These are phyloP conservation scores for Lactifluus pinguis DNA, from an alignment of 768 basidiomycete species.

Conservation along the genomic window DNA sequence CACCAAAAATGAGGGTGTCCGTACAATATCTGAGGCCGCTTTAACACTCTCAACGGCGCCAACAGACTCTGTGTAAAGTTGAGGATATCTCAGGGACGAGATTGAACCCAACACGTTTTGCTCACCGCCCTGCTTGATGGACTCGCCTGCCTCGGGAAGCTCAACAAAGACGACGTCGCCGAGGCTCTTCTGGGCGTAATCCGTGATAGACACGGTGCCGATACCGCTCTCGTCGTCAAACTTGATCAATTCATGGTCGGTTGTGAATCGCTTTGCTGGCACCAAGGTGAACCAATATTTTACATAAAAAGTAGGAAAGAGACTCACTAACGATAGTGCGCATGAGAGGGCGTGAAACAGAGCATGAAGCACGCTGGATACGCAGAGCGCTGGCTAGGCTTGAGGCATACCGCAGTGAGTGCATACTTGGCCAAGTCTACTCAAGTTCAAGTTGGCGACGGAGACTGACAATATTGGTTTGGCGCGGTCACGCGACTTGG, in stretches of 20 bases:
- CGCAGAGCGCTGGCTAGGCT: constrained; percentile 22
- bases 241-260: constrained; percentile 78
- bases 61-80: constrained; percentile 44
- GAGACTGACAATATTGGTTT: no score
- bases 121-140: constrained; percentile 70
- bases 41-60: constrained; percentile 96
- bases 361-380: constrained; percentile 22
- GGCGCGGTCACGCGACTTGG: neutral
- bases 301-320: neutral
- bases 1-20: constrained; percentile 18
- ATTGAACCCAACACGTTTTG: neutral
- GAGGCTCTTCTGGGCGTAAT: constrained; percentile 84
- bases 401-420: constrained; percentile 26
- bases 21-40: constrained; percentile 89
- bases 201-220: constrained; percentile 79
- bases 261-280: constrained; percentile 70
- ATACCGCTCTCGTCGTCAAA: constrained; percentile 71
- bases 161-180: constrained; percentile 99
- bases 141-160: constrained; percentile 55
- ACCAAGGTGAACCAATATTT: neutral
- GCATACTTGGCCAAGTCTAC: constrained; percentile 3
- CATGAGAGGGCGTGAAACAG: constrained; percentile 26
- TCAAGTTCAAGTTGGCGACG: neutral
- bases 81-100: neutral
- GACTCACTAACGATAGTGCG: constrained; percentile 57